phyloP scores from a whole-genome alignment of 2,329 filamentous ascomycete species.

The Drechslerella stenobrocha region DNA sequence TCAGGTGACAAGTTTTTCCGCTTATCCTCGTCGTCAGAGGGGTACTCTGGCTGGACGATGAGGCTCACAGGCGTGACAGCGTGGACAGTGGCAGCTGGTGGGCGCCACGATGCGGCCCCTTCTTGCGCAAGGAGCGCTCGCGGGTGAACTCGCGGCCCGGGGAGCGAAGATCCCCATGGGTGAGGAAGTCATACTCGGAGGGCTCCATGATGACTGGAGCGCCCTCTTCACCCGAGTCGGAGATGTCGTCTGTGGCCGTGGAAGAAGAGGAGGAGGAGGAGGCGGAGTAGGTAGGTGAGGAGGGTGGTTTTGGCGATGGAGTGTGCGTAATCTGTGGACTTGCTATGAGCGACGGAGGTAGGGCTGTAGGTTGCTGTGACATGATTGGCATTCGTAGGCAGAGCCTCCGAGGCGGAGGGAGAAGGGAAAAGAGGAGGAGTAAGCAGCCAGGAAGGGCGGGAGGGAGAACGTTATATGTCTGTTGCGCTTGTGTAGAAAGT shows the following conservation, averaged over 20 bases:
- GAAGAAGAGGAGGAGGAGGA: conserved; percentile 17
- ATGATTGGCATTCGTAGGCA: conserved; percentile 21
- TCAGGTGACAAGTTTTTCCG: conserved; percentile 28
- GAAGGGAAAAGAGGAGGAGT: conserved; percentile 6
- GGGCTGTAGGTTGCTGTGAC: conserved; percentile 28
- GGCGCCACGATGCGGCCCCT: conserved; percentile 20
- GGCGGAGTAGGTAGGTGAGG: conserved; percentile 19
- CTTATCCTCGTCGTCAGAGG: conserved; percentile 41
- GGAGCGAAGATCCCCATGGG: conserved; percentile 45
- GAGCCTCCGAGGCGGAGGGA: background rate
- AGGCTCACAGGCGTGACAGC: conserved; percentile 12
- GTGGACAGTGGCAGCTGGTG: conserved; percentile 20
- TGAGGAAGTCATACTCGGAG: conserved; percentile 37
- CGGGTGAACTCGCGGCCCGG: conserved; percentile 37
- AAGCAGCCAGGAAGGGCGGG: conserved; percentile 10
- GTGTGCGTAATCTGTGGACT: conserved; percentile 38
- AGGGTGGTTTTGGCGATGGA: conserved; percentile 19
- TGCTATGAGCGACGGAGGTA: conserved; percentile 34
- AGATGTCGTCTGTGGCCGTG: conserved; percentile 43
- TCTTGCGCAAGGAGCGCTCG: conserved; percentile 46
- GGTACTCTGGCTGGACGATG: conserved; percentile 30
- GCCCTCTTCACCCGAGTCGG: conserved; percentile 43
- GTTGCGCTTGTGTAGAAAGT: conserved; percentile 2
- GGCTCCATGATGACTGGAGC: conserved; percentile 38
- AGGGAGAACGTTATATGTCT: conserved; percentile 33